Conservation (phyloP, 495 filamentous ascomycete genomes). For the Penicillium lividum region DNA sequence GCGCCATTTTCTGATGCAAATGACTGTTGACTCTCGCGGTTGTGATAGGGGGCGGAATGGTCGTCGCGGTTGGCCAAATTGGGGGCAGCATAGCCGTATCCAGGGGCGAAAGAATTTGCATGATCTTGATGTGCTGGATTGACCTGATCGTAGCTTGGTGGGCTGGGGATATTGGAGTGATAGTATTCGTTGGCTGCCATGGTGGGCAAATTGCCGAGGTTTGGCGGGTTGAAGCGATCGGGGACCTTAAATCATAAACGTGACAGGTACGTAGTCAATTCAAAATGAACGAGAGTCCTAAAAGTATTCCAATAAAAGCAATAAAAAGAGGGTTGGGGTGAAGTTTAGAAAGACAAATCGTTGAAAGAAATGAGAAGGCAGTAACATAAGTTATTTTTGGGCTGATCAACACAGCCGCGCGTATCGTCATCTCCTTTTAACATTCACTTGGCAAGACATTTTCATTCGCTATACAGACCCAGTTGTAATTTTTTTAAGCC, state of each 20-base stretch:
- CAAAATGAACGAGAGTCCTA: neutral
- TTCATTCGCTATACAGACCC: neutral
- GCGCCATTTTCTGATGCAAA: conserved; percentile 38
- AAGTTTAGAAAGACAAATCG: neutral
- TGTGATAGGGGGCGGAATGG: conserved; percentile 35
- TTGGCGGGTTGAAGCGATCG: conserved; percentile 5
- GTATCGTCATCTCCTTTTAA: conserved; percentile 8
- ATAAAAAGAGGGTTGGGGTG: conserved; percentile 1
- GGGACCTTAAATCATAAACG: neutral
- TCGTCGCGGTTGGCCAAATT: conserved; percentile 31
- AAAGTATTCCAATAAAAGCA: neutral
- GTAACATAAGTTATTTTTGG: conserved; percentile 35
- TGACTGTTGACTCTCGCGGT: conserved; percentile 44
- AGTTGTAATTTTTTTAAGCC: neutral
- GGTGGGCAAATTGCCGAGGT: conserved; percentile 29
- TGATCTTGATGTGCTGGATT: conserved; percentile 30
- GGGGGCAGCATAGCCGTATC: conserved; percentile 30
- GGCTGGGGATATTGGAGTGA: conserved; percentile 48
- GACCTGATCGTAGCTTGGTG: conserved; percentile 47
- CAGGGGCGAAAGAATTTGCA: conserved; percentile 26
- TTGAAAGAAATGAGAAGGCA: conserved; percentile 19
- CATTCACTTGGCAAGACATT: neutral
- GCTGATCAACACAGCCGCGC: conserved; percentile 32
- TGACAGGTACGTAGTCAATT: neutral
- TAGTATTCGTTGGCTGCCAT: conserved; percentile 90